Evolutionary conservation across 2,329 filamentous ascomycete genomes (phyloP).

Genomic region (Chaetomium olivaceum): DNA sequence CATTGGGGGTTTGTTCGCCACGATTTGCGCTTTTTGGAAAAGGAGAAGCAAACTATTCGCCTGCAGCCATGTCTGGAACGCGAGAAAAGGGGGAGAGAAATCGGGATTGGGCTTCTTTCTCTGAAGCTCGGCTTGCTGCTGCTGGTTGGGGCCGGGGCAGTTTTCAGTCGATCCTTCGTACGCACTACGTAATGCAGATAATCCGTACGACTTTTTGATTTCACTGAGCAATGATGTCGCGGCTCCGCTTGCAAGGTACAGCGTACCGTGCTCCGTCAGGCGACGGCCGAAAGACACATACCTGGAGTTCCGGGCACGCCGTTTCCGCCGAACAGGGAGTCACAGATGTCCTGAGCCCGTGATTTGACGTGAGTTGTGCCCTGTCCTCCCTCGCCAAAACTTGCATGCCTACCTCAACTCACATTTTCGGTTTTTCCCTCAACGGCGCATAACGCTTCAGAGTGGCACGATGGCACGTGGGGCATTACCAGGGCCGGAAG

Average conservation of each 20-base stretch:
- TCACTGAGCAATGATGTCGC: constrained; percentile 13
- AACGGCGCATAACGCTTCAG: constrained; percentile 16
- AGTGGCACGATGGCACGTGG: constrained; percentile 28
- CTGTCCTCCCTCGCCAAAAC: neutral
- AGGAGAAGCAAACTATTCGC: neutral
- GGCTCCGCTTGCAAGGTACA: constrained; percentile 25
- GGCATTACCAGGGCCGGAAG: constrained; percentile 18
- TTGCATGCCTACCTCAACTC: constrained; percentile 13
- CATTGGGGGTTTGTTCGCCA: neutral
- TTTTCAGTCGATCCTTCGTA: neutral
- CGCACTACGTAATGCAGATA: constrained; percentile 31
- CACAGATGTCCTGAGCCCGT: neutral
- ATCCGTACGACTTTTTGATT: neutral
- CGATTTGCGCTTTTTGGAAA: neutral
- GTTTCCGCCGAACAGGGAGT: constrained; percentile 11
- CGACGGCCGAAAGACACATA: neutral
- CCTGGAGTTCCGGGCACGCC: neutral
- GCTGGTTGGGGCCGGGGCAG: neutral
- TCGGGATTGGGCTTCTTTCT: neutral
- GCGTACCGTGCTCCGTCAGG: neutral
- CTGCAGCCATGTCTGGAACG: neutral
- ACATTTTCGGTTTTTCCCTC: constrained; percentile 10
- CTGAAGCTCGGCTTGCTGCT: neutral
- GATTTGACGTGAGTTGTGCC: neutral
- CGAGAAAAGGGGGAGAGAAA: neutral